Conservation (phyloP, 2,329 filamentous ascomycete species). For the Neofusicoccum parvum region DNA sequence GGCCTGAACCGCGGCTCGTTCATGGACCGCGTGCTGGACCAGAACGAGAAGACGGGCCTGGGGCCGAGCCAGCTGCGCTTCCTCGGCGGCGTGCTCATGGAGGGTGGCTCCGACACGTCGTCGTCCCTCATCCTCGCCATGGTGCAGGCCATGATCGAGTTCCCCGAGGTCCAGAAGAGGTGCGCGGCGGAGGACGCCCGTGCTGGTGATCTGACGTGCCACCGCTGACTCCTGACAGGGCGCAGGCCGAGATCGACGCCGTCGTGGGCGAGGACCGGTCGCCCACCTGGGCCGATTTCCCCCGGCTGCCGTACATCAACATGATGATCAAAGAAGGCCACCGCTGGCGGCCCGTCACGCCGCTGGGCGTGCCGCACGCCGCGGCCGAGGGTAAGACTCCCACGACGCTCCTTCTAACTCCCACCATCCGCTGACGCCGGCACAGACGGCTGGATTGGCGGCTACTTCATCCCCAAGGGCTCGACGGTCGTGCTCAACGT, state of each 20-base stretch:
- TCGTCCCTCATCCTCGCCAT: slow-evolving; percentile 29
- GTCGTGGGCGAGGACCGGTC: slow-evolving; percentile 14
- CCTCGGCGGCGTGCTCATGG: slow-evolving; percentile 37
- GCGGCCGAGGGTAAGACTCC: slow-evolving; percentile 31
- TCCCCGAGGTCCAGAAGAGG: slow-evolving; percentile 33
- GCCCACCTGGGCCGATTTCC: neutral
- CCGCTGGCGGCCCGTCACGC: slow-evolving; percentile 38
- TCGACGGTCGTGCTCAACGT: slow-evolving; percentile 41
- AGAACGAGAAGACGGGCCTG: neutral
- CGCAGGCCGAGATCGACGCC: slow-evolving; percentile 29
- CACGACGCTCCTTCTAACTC: no score
- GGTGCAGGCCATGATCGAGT: slow-evolving; percentile 34
- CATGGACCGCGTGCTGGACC: neutral
- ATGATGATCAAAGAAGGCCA: slow-evolving; percentile 35
- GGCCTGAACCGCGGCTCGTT: slow-evolving; percentile 20
- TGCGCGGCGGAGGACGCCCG: neutral
- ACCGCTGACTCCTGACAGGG: slow-evolving; percentile 7
- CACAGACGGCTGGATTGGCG: slow-evolving; percentile 44
- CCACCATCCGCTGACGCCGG: slow-evolving; percentile 35
- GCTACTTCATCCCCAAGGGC: slow-evolving; percentile 44
- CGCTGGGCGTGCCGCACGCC: slow-evolving; percentile 43
- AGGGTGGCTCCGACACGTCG: slow-evolving; percentile 42
- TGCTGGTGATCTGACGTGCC: no score
- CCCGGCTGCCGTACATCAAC: slow-evolving; percentile 17
- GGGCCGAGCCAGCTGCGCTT: slow-evolving; percentile 37